Percentiles rank a stretch among this genome's conserved stretches.
Evolutionary conservation across 306 rosid genomes (phyloP).

Genomic region (Cucurbita argyrosperma): DNA sequence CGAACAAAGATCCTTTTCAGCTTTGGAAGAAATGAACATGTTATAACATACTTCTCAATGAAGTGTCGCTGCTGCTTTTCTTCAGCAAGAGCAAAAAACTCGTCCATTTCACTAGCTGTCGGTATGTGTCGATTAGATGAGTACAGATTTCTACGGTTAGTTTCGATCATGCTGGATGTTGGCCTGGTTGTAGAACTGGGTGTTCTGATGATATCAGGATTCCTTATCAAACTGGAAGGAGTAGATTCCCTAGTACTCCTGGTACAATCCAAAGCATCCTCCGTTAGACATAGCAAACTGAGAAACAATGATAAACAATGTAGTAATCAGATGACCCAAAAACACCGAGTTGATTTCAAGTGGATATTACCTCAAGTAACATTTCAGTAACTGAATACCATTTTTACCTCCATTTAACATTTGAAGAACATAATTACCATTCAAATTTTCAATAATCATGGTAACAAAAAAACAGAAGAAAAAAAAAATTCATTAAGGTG

Average conservation of each 20-base stretch:
- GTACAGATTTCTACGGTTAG: conserved; percentile 29
- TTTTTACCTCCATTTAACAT: not conserved
- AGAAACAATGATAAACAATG: not conserved
- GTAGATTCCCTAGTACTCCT: conserved; percentile 88
- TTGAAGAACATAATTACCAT: not conserved
- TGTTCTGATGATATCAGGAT: conserved; percentile 43
- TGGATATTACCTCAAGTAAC: not conserved
- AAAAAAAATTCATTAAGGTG: not conserved
- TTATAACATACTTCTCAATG: conserved; percentile 51
- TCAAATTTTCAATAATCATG: not conserved
- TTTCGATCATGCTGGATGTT: conserved; percentile 32
- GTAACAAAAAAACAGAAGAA: not conserved
- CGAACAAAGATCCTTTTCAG: not conserved
- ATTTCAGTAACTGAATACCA: not conserved
- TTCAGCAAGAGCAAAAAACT: conserved; percentile 66
- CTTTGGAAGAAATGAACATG: not conserved
- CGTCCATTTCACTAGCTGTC: conserved; percentile 62
- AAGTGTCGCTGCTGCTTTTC: conserved; percentile 53
- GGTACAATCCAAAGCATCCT: conserved; percentile 18
- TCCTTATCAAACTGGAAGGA: conserved; percentile 73
- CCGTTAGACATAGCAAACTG: not conserved
- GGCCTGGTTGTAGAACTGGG: conserved; percentile 83
- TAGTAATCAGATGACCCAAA: not conserved
- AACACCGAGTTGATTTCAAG: not conserved
- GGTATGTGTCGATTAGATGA: conserved; percentile 49